Conservation (phyloP, 441 rosid genomes). For the Omphalea diandra region DNA sequence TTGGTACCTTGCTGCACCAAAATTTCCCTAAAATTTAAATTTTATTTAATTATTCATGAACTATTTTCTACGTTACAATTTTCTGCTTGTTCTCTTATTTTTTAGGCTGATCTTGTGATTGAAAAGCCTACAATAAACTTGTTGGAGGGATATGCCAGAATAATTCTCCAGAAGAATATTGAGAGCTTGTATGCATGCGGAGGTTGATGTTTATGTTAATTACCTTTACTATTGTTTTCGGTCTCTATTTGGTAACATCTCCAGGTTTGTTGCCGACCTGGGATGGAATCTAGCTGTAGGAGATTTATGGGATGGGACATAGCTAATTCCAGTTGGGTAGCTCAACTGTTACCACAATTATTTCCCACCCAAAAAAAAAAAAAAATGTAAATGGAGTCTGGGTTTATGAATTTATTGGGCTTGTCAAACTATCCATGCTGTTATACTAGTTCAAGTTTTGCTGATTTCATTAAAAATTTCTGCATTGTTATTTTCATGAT, state of each 20-base stretch:
- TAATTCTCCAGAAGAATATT: conserved; percentile 67
- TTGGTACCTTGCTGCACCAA: conserved; percentile 96
- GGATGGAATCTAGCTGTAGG: neutral
- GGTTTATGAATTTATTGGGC: conserved; percentile 24
- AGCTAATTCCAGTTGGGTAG: neutral
- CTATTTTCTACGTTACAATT: conserved; percentile 21
- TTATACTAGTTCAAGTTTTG: conserved; percentile 6
- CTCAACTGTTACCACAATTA: neutral
- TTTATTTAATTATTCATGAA: conserved; percentile 15
- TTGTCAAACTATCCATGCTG: conserved; percentile 17
- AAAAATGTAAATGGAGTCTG: neutral
- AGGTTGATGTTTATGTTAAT: conserved; percentile 46
- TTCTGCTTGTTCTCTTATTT: conserved; percentile 26
- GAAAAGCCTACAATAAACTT: conserved; percentile 57
- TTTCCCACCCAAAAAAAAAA: neutral
- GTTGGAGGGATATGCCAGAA: conserved; percentile 70
- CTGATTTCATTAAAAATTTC: neutral
- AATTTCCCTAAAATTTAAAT: neutral
- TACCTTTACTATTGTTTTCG: neutral
- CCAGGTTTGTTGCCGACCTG: conserved; percentile 5
- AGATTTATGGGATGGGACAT: neutral
- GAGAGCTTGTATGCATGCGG: conserved; percentile 95
- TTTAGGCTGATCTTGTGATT: conserved; percentile 79
- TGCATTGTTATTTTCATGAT: neutral
- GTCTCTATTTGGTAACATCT: neutral